A percentile compares a stretch with the other conserved stretches of the same genome.
These are phyloP conservation scores for Hymenoscyphus occultus DNA, from an alignment of 2,329 filamentous ascomycete species.

Conservation along the genomic window DNA sequence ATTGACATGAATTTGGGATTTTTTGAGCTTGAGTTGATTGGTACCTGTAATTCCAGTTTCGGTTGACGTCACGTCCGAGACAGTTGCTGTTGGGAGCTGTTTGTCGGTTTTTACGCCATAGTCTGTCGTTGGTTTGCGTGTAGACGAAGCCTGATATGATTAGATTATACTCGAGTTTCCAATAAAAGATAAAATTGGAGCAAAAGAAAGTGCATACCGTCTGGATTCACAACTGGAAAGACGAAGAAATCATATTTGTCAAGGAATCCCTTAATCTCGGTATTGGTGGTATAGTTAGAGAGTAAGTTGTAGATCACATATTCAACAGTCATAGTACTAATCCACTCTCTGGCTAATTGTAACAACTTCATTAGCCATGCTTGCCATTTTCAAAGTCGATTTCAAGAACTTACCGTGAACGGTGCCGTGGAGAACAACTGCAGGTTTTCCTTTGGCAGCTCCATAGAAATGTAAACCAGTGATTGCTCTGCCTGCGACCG, in stretches of 20 bases:
- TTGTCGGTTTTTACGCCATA: constrained; percentile 62
- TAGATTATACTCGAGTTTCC: neutral
- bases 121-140: constrained; percentile 52
- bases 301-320: constrained; percentile 52
- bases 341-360: constrained; percentile 53
- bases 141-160: constrained; percentile 51
- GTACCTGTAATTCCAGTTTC: constrained; percentile 51
- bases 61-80: constrained; percentile 54
- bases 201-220: constrained; percentile 42
- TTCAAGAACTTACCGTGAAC: constrained; percentile 41
- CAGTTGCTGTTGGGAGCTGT: constrained; percentile 40
- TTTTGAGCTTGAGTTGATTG: neutral
- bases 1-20: neutral
- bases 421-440: constrained; percentile 54
- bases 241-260: constrained; percentile 66
- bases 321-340: constrained; percentile 51
- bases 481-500: constrained; percentile 44
- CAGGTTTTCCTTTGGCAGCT: constrained; percentile 44
- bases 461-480: constrained; percentile 54
- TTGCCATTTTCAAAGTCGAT: too few relatives aligned
- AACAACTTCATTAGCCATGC: too few relatives aligned
- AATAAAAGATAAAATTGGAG: neutral
- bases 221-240: constrained; percentile 60
- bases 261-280: constrained; percentile 45
- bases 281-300: constrained; percentile 42